These are phyloP conservation scores for Pyrenochaeta sp. DNA, from an alignment of 2,329 filamentous ascomycete genomes.

Conservation along the genomic window DNA sequence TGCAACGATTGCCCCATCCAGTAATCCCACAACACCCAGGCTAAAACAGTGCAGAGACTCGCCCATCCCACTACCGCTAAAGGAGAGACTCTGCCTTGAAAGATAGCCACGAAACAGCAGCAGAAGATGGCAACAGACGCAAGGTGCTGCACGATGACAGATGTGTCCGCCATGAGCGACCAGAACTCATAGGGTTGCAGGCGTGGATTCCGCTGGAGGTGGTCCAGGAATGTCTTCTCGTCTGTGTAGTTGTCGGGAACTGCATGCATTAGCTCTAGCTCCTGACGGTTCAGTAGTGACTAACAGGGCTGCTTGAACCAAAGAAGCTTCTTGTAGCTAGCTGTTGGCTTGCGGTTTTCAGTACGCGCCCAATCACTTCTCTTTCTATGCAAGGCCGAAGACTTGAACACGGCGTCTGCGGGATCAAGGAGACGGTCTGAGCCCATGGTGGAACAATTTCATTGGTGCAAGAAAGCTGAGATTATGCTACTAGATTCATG, in stretches of 20 bases:
- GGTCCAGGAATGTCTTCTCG: conserved; percentile 93
- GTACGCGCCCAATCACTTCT: conserved; percentile 66
- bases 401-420: conserved; percentile 10
- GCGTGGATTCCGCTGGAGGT: conserved; percentile 91
- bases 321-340: conserved; percentile 91
- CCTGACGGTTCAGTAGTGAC: conserved; percentile 36
- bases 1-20: conserved; percentile 80
- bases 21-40: conserved; percentile 90
- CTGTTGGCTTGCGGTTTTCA: conserved; percentile 72
- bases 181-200: conserved; percentile 97
- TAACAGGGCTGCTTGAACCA: conserved; percentile 97
- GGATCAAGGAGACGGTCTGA: conserved; percentile 22
- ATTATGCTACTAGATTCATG: not conserved
- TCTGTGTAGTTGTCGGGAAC: conserved; percentile 99
- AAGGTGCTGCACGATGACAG: conserved; percentile 96
- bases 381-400: conserved; percentile 41
- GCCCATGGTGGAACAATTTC: conserved; percentile 15
- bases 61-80: conserved; percentile 88
- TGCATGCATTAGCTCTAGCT: conserved; percentile 46
- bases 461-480: not conserved
- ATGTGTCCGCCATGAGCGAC: conserved; percentile 93
- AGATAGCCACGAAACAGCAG: conserved; percentile 91
- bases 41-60: conserved; percentile 80
- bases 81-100: conserved; percentile 84
- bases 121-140: conserved; percentile 95